Conservation (phyloP, 2,329 filamentous ascomycete genomes). For the Tolypocladium ophioglossoides region DNA sequence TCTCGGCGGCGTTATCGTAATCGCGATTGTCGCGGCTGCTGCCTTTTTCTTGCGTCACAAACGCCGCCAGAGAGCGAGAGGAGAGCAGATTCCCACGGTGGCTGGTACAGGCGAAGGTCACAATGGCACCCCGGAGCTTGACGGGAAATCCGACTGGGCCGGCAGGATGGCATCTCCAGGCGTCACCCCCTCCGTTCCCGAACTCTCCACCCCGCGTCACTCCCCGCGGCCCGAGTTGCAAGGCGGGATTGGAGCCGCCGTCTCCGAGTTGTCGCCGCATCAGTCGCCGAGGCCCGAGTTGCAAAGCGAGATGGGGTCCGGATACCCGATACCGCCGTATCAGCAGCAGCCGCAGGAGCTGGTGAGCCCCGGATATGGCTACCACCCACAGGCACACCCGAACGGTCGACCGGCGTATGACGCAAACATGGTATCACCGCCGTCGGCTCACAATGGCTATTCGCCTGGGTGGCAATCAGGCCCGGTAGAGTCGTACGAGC, state of each 20-base stretch:
- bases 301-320: constrained; percentile 12
- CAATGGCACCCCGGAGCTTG: constrained; percentile 10
- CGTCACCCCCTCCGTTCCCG: constrained; percentile 6
- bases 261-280: constrained; percentile 12
- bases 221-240: constrained; percentile 14
- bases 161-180: constrained; percentile 1
- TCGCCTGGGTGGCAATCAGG: constrained; percentile 22
- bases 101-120: neutral
- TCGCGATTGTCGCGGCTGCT: constrained; percentile 16
- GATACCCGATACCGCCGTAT: constrained; percentile 6
- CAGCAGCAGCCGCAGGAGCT: constrained; percentile 13
- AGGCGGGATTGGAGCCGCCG: constrained; percentile 8
- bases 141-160: constrained; percentile 14
- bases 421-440: neutral
- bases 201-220: constrained; percentile 12
- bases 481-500: constrained; percentile 22
- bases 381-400: constrained; percentile 6
- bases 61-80: constrained; percentile 14
- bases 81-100: constrained; percentile 10
- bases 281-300: constrained; percentile 16
- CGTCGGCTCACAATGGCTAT: constrained; percentile 4
- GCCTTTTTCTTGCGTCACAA: constrained; percentile 27
- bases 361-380: constrained; percentile 9
- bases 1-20: constrained; percentile 13
- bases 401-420: constrained; percentile 8